phyloP scores from a whole-genome alignment of 805 yeast genomes.

The Cyberlindnera americana region DNA sequence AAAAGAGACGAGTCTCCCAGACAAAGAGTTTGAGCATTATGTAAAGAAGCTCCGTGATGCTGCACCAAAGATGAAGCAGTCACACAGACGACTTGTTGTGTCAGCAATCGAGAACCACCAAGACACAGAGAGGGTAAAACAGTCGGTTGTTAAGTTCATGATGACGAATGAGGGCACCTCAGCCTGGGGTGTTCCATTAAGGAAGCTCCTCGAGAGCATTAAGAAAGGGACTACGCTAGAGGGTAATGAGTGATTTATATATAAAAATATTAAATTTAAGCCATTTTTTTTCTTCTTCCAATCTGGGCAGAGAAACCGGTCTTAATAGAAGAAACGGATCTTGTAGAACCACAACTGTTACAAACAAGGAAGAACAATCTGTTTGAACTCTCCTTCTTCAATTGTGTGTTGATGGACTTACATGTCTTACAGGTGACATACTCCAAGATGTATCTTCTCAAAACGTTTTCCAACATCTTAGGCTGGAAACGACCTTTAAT shows the following conservation, averaged over 20 bases:
- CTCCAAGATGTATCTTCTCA: conserved; percentile 94
- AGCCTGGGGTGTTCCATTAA: conserved; percentile 65
- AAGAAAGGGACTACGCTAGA: not conserved
- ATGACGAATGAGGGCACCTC: conserved; percentile 53
- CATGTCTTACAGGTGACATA: conserved; percentile 99
- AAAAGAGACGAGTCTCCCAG: conserved; percentile 32
- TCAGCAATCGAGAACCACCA: conserved; percentile 24
- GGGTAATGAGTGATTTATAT: not conserved
- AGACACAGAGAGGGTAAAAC: conserved; percentile 31
- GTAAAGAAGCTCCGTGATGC: conserved; percentile 35
- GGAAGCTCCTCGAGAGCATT: conserved; percentile 46
- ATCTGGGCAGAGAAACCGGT: conserved; percentile 99
- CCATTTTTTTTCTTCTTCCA: conserved; percentile 77
- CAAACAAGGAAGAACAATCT: conserved; percentile 97
- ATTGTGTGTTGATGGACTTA: conserved; percentile 93
- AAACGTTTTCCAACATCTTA: conserved; percentile 92
- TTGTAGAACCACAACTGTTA: conserved; percentile 95
- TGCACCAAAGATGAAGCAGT: conserved; percentile 26
- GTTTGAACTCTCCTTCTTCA: conserved; percentile 92
- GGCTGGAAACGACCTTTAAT: conserved; percentile 98
- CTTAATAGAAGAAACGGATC: conserved; percentile 95
- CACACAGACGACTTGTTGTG: conserved; percentile 28
- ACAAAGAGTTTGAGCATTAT: conserved; percentile 42
- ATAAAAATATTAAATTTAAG: conserved; percentile 2
- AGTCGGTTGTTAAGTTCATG: conserved; percentile 47